Evolutionary conservation across 2,329 filamentous ascomycete species (phyloP), one percentile per base, ranked within the genome.

Genomic region (Dendrostoma leiphaemia): DNA sequence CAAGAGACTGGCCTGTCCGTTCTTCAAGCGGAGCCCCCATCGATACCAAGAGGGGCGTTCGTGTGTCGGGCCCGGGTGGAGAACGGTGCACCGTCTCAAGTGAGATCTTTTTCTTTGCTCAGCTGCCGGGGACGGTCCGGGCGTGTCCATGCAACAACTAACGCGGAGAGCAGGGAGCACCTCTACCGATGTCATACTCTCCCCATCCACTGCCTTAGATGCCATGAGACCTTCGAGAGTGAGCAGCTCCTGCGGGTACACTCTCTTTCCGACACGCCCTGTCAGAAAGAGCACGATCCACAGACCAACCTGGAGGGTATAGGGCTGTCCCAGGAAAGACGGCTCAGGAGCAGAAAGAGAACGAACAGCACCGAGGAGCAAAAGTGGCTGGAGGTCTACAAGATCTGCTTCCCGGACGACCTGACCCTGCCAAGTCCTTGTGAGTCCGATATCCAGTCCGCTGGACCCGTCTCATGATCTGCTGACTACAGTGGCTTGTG

Each of bases 21-120:
- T 59, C 29, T 60, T 60, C 48, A 59, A 60, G 54, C 51, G 56
- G 10, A 49, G 59, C 19, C 57, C 59, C 1, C 44, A 52, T 19
- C 40, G 50, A 9, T 56, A 57, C 31, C 51, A 53, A 35, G 34
- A 51, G 29, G 45, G 48, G 41, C 40, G 59, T 15, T 59, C 56
- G 6, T 60, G 59, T 17, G 45, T 59, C 3, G 59, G 59, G 2
- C 59, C 59, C 0, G 57, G 57, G 3, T 60, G 59, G 59, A 34
- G 29, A 5, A 60, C 57, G 1, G 46, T 54, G 2, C 57, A 60
- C 19, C 49, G 59, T 4, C 15, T 60, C 2, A 60, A 60, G 54
- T 51, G 48, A 43, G 48, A n/a, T n/a, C n/a, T 50, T 17, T 12
- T 7, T 45, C 7, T 10, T 44, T 44, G n/a, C 26, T 17, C n/a